Percentiles rank a stretch among this genome's conserved stretches.
These are phyloP conservation scores for Danielia reshetovae DNA, from an alignment of 805 yeast genomes.

Conservation along the genomic window DNA sequence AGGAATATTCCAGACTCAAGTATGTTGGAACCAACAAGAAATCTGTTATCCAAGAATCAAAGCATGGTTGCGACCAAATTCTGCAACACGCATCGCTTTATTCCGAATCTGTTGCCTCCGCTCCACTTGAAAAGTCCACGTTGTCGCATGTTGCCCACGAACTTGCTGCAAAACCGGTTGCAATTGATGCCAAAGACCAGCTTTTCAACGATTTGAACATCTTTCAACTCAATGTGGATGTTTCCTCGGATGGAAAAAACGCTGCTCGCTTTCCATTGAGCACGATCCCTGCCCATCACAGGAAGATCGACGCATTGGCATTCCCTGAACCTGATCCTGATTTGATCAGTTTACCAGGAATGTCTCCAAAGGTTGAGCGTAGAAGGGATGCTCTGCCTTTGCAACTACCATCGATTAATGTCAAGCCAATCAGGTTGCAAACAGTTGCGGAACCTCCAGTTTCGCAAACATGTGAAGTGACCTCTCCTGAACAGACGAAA, in stretches of 20 bases:
- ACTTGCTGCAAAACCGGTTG: conserved; percentile 26
- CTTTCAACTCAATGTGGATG: not conserved
- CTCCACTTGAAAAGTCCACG: conserved; percentile 4
- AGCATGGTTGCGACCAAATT: conserved; percentile 7
- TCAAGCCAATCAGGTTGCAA: not conserved
- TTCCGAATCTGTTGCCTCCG: conserved; percentile 11
- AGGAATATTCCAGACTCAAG: conserved; percentile 36
- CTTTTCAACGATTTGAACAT: conserved; percentile 24
- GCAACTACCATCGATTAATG: not conserved
- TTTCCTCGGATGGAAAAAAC: not conserved
- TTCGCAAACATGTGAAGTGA: too few relatives aligned
- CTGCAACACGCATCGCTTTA: conserved; percentile 15
- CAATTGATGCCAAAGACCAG: conserved; percentile 27
- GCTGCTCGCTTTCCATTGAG: not conserved
- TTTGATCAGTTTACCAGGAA: conserved; percentile 18
- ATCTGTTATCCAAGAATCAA: conserved; percentile 18
- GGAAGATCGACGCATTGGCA: not conserved
- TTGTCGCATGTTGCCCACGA: conserved; percentile 40
- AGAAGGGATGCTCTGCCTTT: not conserved
- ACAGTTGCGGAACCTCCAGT: not conserved
- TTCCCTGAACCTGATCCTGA: conserved; percentile 36
- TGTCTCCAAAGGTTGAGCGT: conserved; percentile 2
- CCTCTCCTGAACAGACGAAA: not conserved
- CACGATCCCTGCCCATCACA: not conserved
- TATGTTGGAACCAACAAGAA: conserved; percentile 20